Percentiles rank a stretch among this genome's conserved stretches.
These are phyloP conservation scores for Tricholoma furcatifolium DNA, from an alignment of 768 basidiomycete species.

Conservation along the genomic window DNA sequence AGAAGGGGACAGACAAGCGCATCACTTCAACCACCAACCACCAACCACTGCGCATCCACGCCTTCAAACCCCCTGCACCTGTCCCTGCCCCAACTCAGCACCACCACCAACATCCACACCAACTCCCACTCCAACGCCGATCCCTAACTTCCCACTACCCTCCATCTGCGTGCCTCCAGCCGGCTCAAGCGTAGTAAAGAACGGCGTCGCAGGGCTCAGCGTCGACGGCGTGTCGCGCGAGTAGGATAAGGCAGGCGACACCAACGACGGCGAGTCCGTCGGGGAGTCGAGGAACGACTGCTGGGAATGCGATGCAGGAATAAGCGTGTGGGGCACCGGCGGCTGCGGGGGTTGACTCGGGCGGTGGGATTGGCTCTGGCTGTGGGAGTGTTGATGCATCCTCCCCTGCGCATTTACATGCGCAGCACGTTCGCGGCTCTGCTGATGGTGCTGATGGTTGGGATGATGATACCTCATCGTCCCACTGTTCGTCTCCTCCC, in stretches of 20 bases:
- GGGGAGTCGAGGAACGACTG: slow-evolving; percentile 9
- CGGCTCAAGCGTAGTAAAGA: slow-evolving; percentile 68
- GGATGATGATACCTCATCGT: slow-evolving; percentile 15
- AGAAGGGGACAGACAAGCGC: too few relatives aligned
- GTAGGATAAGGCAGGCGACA: slow-evolving; percentile 69
- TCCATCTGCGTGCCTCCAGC: slow-evolving; percentile 12
- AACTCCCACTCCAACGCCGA: too few relatives aligned
- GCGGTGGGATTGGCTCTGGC: background rate
- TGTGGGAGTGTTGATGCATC: slow-evolving; percentile 2
- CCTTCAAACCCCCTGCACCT: too few relatives aligned
- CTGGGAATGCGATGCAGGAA: background rate
- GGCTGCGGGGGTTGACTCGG: background rate
- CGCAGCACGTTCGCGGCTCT: slow-evolving; percentile 9
- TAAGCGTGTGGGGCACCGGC: background rate
- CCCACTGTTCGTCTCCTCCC: background rate
- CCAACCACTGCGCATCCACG: too few relatives aligned
- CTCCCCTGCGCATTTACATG: background rate
- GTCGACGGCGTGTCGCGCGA: slow-evolving; percentile 63
- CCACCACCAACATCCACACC: too few relatives aligned
- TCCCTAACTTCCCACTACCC: background rate
- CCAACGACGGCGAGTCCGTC: slow-evolving; percentile 46
- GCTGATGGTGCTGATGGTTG: slow-evolving; percentile 14
- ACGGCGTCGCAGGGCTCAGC: slow-evolving; percentile 70
- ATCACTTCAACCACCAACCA: too few relatives aligned
- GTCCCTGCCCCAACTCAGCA: too few relatives aligned